phyloP scores from a whole-genome alignment of 805 yeast genomes.

The Ogataea nakhonphanomensis region DNA sequence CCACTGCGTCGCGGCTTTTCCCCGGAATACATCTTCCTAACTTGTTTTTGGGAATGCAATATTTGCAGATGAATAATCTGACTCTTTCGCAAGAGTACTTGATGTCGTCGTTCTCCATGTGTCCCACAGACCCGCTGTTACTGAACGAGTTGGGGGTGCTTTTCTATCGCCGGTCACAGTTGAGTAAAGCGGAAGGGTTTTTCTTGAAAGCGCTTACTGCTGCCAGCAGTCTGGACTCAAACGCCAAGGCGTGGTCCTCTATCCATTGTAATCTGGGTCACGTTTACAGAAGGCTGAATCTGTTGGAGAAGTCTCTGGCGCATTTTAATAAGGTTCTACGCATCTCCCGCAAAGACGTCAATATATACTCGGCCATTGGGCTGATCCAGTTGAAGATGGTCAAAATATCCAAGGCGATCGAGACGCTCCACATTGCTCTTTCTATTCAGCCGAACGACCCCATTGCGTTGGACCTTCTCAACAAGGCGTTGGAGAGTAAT shows the following conservation, averaged over 20 bases:
- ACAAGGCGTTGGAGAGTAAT: constrained; percentile 71
- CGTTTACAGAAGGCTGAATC: constrained; percentile 68
- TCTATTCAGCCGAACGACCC: constrained; percentile 78
- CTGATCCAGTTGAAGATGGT: constrained; percentile 72
- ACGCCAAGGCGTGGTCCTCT: constrained; percentile 79
- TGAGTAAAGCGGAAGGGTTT: constrained; percentile 63
- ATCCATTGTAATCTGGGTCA: constrained; percentile 87
- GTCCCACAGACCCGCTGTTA: constrained; percentile 81
- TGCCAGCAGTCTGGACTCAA: constrained; percentile 66
- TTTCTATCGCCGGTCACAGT: constrained; percentile 71
- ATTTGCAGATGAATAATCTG: constrained; percentile 79
- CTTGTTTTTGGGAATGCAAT: constrained; percentile 93
- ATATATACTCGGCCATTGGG: constrained; percentile 80
- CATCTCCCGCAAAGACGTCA: constrained; percentile 63
- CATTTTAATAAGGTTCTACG: constrained; percentile 76
- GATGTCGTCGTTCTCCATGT: constrained; percentile 66
- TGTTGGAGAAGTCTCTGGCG: constrained; percentile 61
- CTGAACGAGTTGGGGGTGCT: constrained; percentile 92
- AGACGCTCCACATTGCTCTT: constrained; percentile 73
- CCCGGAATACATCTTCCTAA: constrained; percentile 90
- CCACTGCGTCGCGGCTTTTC: constrained; percentile 89
- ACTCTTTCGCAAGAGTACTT: constrained; percentile 85
- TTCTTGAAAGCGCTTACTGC: constrained; percentile 69
- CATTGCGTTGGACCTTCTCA: constrained; percentile 75
- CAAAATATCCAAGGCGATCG: constrained; percentile 62